These are phyloP conservation scores for Diospyros lotus DNA, from an alignment of 148 eudicot species.

Conservation along the genomic window DNA sequence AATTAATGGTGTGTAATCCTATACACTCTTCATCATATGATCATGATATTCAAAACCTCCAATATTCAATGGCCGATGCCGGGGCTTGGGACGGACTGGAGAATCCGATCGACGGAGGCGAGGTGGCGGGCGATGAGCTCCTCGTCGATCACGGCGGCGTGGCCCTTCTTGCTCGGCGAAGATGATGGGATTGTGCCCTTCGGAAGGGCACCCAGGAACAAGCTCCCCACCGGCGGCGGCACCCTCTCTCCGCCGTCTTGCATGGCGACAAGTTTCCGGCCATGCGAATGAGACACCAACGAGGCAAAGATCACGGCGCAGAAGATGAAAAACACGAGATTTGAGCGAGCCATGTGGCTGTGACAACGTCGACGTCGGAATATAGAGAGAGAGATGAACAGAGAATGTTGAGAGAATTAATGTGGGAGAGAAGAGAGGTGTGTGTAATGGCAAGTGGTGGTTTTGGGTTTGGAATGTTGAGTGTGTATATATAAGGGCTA, in stretches of 20 bases:
- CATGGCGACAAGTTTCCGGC: constrained; percentile 12
- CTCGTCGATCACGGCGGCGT: constrained; percentile 13
- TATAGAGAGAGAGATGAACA: not conserved
- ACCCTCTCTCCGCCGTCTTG: not conserved
- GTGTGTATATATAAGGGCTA: not conserved
- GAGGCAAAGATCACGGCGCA: not conserved
- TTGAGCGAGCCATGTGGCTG: constrained; percentile 19
- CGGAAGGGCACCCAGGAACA: constrained; percentile 25
- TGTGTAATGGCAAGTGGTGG: constrained; percentile 4
- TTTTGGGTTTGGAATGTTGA: not conserved
- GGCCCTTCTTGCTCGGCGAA: constrained; percentile 30
- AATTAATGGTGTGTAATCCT: no score
- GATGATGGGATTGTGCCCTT: constrained; percentile 25
- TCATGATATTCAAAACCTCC: no score
- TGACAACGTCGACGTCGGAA: not conserved
- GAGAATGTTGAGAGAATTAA: not conserved
- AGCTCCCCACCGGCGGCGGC: constrained; percentile 2
- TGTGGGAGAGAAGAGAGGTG: not conserved
- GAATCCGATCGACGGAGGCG: constrained; percentile 24
- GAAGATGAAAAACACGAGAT: not conserved
- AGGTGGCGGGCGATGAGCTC: constrained; percentile 34
- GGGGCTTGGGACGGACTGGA: constrained; percentile 51
- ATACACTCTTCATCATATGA: no score
- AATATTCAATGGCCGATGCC: constrained; percentile 36
- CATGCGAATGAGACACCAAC: constrained; percentile 16